These are phyloP conservation scores for Jimgerdemannia lactiflua DNA, from an alignment of 192 early-diverging fungal genomes.

Conservation along the genomic window DNA sequence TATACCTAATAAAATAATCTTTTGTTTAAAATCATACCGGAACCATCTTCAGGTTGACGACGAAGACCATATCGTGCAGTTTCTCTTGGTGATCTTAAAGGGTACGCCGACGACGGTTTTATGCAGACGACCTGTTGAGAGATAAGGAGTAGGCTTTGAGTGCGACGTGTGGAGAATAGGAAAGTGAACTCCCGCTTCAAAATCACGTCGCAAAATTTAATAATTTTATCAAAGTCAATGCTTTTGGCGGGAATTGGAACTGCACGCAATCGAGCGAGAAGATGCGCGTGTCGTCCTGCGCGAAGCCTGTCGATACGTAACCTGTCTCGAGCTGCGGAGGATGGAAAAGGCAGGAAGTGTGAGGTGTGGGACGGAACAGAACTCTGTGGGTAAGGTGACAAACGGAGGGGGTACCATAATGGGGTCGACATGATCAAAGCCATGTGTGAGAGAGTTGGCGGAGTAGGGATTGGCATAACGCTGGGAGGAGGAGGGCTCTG, in stretches of 20 bases:
- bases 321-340: conserved; percentile 48
- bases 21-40: too few relatives aligned
- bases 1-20: too few relatives aligned
- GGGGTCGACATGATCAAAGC: conserved; percentile 17
- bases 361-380: neutral
- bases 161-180: too few relatives aligned
- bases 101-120: too few relatives aligned
- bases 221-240: too few relatives aligned
- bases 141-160: too few relatives aligned
- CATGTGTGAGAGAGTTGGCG: conserved; percentile 1
- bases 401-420: conserved; percentile 23
- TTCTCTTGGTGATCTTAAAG: too few relatives aligned
- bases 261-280: conserved; percentile 90
- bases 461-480: conserved; percentile 10
- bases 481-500: conserved; percentile 22
- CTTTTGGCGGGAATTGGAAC: conserved; percentile 84
- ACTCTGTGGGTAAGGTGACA: neutral
- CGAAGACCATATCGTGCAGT: too few relatives aligned
- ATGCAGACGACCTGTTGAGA: too few relatives aligned
- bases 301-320: conserved; percentile 52
- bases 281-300: conserved; percentile 48
- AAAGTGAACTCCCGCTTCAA: too few relatives aligned
- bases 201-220: too few relatives aligned
- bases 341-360: conserved; percentile 5
- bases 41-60: too few relatives aligned